These are phyloP conservation scores for Boletus huronensis DNA, from an alignment of 768 basidiomycete species.

Conservation along the genomic window DNA sequence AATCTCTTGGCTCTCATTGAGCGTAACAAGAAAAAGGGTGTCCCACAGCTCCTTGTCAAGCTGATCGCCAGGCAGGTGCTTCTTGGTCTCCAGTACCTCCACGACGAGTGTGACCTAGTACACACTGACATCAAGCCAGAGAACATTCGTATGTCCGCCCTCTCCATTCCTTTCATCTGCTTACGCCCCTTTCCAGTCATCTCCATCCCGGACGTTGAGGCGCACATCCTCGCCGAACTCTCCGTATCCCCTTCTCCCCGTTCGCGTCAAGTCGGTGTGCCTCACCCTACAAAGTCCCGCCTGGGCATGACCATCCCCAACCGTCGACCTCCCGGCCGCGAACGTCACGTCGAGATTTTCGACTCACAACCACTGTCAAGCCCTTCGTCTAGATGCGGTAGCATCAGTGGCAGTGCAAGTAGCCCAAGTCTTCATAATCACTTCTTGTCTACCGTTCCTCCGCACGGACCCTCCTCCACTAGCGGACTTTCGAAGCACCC, in stretches of 20 bases:
- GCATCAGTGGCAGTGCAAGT: constrained; percentile 30
- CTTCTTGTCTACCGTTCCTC: constrained; percentile 9
- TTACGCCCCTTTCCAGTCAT: constrained; percentile 50
- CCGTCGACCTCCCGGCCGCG: constrained; percentile 42
- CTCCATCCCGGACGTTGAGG: constrained; percentile 76
- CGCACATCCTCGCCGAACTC: constrained; percentile 67
- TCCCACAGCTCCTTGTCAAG: constrained; percentile 79
- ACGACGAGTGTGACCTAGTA: constrained; percentile 88
- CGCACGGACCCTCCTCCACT: constrained; percentile 10
- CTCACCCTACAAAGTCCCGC: constrained; percentile 61
- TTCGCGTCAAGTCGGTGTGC: constrained; percentile 78
- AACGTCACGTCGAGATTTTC: constrained; percentile 76
- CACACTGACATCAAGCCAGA: constrained; percentile 96
- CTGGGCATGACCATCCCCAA: constrained; percentile 60
- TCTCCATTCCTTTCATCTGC: constrained; percentile 18
- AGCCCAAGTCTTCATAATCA: constrained; percentile 17
- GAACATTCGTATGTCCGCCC: constrained; percentile 75
- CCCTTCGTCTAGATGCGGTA: constrained; percentile 35
- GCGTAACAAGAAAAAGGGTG: constrained; percentile 78
- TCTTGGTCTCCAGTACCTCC: constrained; percentile 86
- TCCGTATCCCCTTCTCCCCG: constrained; percentile 66
- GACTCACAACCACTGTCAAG: constrained; percentile 77
- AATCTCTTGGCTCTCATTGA: constrained; percentile 72
- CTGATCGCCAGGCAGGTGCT: constrained; percentile 83
- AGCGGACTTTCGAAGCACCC: constrained; percentile 24